Conservation (phyloP, 2,329 filamentous ascomycete species). For the Neophaeococcomyces aloes region DNA sequence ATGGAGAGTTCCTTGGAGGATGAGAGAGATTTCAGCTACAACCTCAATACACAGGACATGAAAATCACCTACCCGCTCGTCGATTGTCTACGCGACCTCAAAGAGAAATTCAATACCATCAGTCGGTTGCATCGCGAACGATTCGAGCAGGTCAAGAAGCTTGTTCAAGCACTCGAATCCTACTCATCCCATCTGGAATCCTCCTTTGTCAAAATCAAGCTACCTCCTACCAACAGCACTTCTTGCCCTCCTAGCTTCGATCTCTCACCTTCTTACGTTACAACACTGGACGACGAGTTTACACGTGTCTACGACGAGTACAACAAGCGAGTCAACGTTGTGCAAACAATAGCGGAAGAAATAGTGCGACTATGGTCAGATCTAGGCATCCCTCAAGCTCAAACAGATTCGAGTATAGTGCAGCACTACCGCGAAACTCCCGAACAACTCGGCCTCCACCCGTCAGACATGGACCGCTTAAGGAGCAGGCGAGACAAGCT, state of each 20-base stretch:
- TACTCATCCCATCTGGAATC: constrained; percentile 93
- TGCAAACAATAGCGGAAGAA: constrained; percentile 65
- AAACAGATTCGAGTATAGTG: constrained; percentile 79
- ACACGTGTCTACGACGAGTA: constrained; percentile 95
- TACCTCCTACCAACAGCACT: constrained; percentile 72
- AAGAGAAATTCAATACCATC: constrained; percentile 75
- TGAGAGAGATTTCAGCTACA: constrained; percentile 53
- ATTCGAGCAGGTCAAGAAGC: constrained; percentile 91
- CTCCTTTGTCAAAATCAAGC: constrained; percentile 70
- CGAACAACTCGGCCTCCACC: constrained; percentile 85
- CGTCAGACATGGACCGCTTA: constrained; percentile 69
- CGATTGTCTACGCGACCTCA: constrained; percentile 66
- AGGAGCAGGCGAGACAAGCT: constrained; percentile 69
- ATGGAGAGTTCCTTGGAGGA: constrained; percentile 89
- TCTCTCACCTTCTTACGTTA: constrained; percentile 80
- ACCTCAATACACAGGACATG: constrained; percentile 56
- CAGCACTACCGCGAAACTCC: constrained; percentile 82
- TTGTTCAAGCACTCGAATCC: constrained; percentile 84
- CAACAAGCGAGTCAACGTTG: constrained; percentile 64
- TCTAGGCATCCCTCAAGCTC: constrained; percentile 83
- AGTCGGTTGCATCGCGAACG: constrained; percentile 78
- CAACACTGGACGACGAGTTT: constrained; percentile 80
- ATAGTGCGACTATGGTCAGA: constrained; percentile 95
- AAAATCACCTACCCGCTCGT: constrained; percentile 73
- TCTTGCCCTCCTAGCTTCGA: constrained; percentile 76